Base-by-base conservation (phyloP, 2,329 filamentous ascomycete species). In the Penicillium janthinellum region DNA sequence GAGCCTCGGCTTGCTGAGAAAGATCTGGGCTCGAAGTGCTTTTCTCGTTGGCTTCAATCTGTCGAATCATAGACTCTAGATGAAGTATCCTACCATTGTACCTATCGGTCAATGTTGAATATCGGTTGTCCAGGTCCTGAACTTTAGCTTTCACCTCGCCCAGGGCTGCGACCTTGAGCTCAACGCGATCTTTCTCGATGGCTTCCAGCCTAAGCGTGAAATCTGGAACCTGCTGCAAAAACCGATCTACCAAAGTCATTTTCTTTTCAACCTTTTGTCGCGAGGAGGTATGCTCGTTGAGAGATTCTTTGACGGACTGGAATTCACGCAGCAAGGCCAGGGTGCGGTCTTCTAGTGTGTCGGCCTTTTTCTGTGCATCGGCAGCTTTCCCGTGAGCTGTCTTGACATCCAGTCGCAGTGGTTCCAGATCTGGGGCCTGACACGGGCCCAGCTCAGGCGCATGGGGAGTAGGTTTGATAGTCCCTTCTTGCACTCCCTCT, bases 381-480 rank as follows among this genome's bases (percentile, higher is more conserved):
- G 34, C 14, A 11, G 56, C 56, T 28, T 57, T 47, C 22, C 34
- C 34, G 34, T 53, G 15, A 15, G 51, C 51, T 20, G 4, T 20
- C 28, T 44, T 15, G 4, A 53, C 25, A 5, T 53, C 51, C n/a
- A 35, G 35, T 10, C 39, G 51, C 2, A 53, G n/a, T 34, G 22
- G 38, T 20, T 53, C 51, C 22, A 53, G 38, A 44, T 53, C 38
- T 31, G 39, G 37, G 42, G 51, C 37, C 37, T 53, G 35, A 49
- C 28, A 15, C 25, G 7, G 14, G 14, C 3, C 8, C 22, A 20
- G 10, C 35, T 28, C 49, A 15, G 14, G n/a, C 3, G 5, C 14
- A 39, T 41, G 20, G 7, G n/a, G 12, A 50, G 1, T 6, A 20
- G 12, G 42, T 45, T 37, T 10, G 17, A 38, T 41, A 14, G 10